phyloP scores from a whole-genome alignment of 2,329 filamentous ascomycete species.

The Aspergillus novoparasiticus region DNA sequence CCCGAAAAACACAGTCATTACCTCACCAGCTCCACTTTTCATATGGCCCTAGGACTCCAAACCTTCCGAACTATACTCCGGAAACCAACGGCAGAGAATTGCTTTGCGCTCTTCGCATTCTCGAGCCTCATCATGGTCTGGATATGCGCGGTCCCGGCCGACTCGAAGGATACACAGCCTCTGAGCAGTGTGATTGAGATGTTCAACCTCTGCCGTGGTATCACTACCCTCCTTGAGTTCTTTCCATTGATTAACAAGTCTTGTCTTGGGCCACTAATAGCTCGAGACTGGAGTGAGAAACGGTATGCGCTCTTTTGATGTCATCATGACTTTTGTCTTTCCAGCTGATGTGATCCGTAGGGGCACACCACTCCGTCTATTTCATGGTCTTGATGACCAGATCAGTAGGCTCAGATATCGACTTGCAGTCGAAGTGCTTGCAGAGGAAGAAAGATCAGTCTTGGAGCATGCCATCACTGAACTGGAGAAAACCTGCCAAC shows the following conservation, averaged over 20 bases:
- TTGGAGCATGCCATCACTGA: not conserved
- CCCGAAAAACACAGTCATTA: constrained; percentile 17
- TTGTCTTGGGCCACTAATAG: not conserved
- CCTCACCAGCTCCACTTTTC: constrained; percentile 14
- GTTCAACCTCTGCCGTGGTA: constrained; percentile 6
- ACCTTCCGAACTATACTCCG: constrained; percentile 4
- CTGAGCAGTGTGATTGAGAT: not conserved
- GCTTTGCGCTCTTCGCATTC: not conserved
- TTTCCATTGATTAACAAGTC: not conserved
- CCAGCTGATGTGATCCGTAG: not conserved
- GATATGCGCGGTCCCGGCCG: not conserved
- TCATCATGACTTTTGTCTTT: not conserved
- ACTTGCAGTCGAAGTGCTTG: not conserved
- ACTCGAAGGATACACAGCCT: not conserved
- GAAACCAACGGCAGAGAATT: not conserved
- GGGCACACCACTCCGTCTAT: not conserved
- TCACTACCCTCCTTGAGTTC: not conserved
- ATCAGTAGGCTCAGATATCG: not conserved
- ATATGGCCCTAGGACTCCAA: constrained; percentile 18
- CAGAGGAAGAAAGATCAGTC: not conserved
- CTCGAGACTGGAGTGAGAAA: not conserved
- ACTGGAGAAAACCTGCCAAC: not conserved
- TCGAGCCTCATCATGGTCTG: not conserved
- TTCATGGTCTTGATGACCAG: not conserved
- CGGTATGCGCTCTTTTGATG: not conserved